phyloP scores from a whole-genome alignment of 1,139 yeast species.

The Protomyces inundatus region DNA sequence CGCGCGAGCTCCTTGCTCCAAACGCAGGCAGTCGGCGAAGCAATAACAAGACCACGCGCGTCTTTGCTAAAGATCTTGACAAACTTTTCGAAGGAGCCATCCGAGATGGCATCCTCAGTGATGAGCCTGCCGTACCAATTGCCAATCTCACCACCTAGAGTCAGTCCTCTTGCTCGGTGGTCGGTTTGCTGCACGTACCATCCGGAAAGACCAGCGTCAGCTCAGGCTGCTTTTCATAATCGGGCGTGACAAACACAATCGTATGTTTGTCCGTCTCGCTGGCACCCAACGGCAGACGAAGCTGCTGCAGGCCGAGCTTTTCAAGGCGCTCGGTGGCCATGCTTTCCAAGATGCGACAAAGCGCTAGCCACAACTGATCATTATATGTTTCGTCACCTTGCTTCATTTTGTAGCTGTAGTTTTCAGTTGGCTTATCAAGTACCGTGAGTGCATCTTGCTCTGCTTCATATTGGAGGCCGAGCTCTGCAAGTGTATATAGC shows the following conservation, averaged over 20 bases:
- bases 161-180: not conserved
- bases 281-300: not conserved
- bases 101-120: not conserved
- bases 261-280: not conserved
- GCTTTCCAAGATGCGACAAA: not conserved
- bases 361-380: constrained; percentile 17
- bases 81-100: constrained; percentile 3
- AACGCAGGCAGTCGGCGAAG: not conserved
- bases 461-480: constrained; percentile 2
- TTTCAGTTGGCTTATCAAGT: not conserved
- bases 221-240: not conserved
- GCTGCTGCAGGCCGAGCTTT: not conserved
- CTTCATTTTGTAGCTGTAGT: constrained; percentile 1
- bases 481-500: not conserved
- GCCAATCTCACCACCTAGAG: constrained; percentile 11
- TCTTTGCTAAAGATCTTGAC: not conserved
- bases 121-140: constrained; percentile 15
- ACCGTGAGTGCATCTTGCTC: constrained; percentile 8
- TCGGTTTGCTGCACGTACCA: not conserved
- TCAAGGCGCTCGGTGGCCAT: not conserved
- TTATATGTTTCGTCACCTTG: not conserved
- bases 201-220: constrained; percentile 2
- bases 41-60: constrained; percentile 6
- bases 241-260: not conserved
- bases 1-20: not conserved